Evolutionary conservation across 306 rosid species (phyloP), one percentile per base, ranked within the genome.

Genomic region (Cucumis melo): DNA sequence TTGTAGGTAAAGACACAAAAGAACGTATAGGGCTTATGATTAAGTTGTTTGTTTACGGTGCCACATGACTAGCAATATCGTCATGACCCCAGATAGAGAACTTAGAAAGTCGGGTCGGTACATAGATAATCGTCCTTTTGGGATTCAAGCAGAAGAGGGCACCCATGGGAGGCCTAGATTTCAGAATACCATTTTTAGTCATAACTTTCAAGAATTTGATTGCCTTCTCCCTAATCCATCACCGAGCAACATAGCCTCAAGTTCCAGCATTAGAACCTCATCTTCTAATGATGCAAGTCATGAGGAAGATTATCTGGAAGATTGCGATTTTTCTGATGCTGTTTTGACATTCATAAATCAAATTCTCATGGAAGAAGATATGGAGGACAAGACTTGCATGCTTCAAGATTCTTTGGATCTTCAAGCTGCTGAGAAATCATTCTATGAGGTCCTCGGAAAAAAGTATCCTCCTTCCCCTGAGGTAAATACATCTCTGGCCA

Each of bases 291-390:
- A 64, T 82, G 80, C 79, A 73, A 82, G 81, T 54, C 88, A 77
- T 0, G 97, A 85, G 80, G 97, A 89, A 10, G 90, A 86, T 85
- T 91, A 85, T 27, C 86, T 80, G 2, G 99, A 95, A 80, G 97
- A 92, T 6, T 95, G 93, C 78, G 99, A 95, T 57, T 95, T 95
- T 84, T 90, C 98, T 21, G 97, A 95, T 89, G 81, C 84, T 4
- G 86, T 90, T 83, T 88, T 95, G 87, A 78, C 79, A 10, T 95
- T 87, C 84, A 95, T 95, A 62, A 90, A 70, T 85, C 95, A 90
- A 86, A 95, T 92, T 77, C 99, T 95, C 20, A 95, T 95, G 99
- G 98, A 95, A 77, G 98, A 92, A 82, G 99, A 92, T 75, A 80
- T 90, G 87, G 99, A 92, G 79, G 99, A 90, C 55, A 92, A 86